Evolutionary conservation across 805 yeast species (phyloP), one percentile per base, ranked within the genome.

Genomic region (Candida anglica): DNA sequence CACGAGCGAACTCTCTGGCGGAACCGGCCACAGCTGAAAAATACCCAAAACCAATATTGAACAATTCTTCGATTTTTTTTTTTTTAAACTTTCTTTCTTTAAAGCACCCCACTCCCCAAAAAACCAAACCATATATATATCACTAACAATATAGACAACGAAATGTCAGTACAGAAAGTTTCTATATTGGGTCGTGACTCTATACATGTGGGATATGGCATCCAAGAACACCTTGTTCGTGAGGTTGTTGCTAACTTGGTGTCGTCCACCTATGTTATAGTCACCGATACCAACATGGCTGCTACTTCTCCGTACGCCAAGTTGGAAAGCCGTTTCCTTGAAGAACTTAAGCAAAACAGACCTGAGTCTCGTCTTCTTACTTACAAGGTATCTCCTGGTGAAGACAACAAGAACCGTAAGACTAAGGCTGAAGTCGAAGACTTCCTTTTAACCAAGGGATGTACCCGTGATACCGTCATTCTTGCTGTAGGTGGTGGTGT

Each of bases 401-500:
- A 93, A 60, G 77, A 87, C 34, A 83, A 83, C 58, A 93, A 93
- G 65, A 81, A 77, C 38, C 75, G 98, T 47, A 77, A 77, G 32
- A 88, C 96, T 21, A 93, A 93, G 61, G 98, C 93, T 18, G 79
- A 77, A 8, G 89, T 93, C 37, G 98, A 93, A 64, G 98, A 93
- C 60, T 91, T 74, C 60, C 65, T 93, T 50, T 72, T 93, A 41
- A 51, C 62, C 4, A 63, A 86, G 52, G 95, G 95, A 17, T 93
- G 98, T 60, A 93, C 98, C 11, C 77, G 98, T 61, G 98, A 93
- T 57, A 88, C 98, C 3, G 86, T 93, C 17, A 79, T 93, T 37
- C 63, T 93, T 30, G 98, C 98, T 6, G 77, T 93, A 39, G 98
- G 98, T 41, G 98, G 98, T 46, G 98, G 98, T 48, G 94, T 93